Base-by-base conservation (phyloP, 345 rosid genomes). In the Viola odorata region DNA sequence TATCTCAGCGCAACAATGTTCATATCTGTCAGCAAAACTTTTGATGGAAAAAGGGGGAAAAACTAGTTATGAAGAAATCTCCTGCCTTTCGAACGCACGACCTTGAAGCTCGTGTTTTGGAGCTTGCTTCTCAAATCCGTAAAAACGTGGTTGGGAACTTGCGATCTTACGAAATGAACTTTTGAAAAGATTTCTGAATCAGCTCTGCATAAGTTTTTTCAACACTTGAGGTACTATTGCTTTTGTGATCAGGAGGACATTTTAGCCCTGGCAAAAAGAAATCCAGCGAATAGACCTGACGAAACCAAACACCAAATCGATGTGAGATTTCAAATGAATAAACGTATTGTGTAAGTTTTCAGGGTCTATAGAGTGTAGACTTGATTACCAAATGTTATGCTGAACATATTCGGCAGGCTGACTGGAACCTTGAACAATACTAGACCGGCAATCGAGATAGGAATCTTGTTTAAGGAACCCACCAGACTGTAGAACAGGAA, bases 401-500 rank as follows among this genome's bases (percentile, higher is more conserved):
- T 94, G 86, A 83, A 84, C 69, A 81, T 49, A 66, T 82, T 94
- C 45, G 96, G 73, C 47, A 84, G 51, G 68, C 90, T 94, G 52
- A 87, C 76, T 37, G 96, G 96, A 69, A 84, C 95, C 5, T 83
- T 76, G 95, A 94, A 94, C 78, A 85, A 50, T 12, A 79, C 67
- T 14, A 89, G 73, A 67, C 96, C 96, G 50, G 84, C 84, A 51
- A 92, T 41, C 13, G 98, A 85, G 59, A 92, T 73, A 0, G 96
- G 99, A 77, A 89, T 84, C 82, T 94, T 89, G 86, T 94, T 94
- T 55, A 89, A 67, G 45, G 97, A 94, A 71, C 95, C 91, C 55
- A 89, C 96, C 66, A 94, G 75, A 63, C 96, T 94, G 82, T 53
- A 63, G 12, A 62, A 63, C 47, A 47, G 37, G 38, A 50, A 63